Evolutionary conservation across 2,329 filamentous ascomycete genomes (phyloP), one percentile per base, ranked within the genome.

Genomic region (Zymoseptoria ardabiliae): DNA sequence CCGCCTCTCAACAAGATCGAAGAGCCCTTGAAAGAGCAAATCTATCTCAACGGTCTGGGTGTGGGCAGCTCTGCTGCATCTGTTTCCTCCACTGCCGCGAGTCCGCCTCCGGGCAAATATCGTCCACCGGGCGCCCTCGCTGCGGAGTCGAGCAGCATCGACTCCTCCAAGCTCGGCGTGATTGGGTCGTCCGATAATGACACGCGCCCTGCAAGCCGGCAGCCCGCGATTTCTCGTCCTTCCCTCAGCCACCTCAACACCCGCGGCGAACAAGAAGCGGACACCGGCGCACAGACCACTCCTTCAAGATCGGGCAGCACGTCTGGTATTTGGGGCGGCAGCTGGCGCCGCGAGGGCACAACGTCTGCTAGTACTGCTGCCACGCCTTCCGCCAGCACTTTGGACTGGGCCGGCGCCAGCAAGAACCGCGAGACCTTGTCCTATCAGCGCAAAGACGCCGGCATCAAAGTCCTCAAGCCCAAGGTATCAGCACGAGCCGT

Each of bases 401-500:
- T 77, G 54, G 86, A 88, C 50, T 80, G 78, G 68, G 76, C 77
- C n/a, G 81, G 79, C 58, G 83, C 84, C 62, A 78, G 75, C 64
- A 80, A 80, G 57, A 73, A 83, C 65, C 69, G 77, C 13, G 86
- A 85, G 66, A 72, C 75, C 22, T n/a, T n/a, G 35, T 85, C 86
- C 23, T 90, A 91, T 70, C 87, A 90, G 70, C 87, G 66, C 79
- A 86, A 64, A 75, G 85, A 70, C 79, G 84, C 88, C 54, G 86
- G 85, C 55, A 97, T 97, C 88, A 97, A 96, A 77, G 88, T 97
- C 1, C 79, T 97, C 56, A 91, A 91, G 69, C 86, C 93, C 1
- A 94, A 91, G 72, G 80, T 86, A 5, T 75, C 76, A 21, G 76
- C 77, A 23, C 82, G 86, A 13, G 75, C 79, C 5, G 74, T 76